Evolutionary conservation across 176 grass and related monocot genomes (phyloP).

Genomic region (Rhynchospora pubera): DNA sequence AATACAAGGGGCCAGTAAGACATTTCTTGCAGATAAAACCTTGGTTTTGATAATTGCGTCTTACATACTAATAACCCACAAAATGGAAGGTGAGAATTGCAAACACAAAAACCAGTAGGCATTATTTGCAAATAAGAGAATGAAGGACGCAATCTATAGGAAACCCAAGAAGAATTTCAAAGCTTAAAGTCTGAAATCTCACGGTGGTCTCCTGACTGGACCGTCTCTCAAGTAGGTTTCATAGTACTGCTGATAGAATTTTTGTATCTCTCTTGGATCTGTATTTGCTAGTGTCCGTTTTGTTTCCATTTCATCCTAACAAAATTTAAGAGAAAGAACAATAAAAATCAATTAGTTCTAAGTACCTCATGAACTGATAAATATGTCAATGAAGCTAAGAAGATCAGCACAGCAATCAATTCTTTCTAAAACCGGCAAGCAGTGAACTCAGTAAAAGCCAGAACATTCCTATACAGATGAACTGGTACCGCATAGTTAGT

Average conservation of each 20-base stretch:
- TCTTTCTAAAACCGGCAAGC: background rate
- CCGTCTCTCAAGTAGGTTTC: slow-evolving; percentile 38
- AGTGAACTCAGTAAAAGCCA: background rate
- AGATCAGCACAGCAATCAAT: background rate
- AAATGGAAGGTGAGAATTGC: background rate
- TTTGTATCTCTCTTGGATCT: slow-evolving; percentile 70
- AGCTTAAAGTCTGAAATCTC: slow-evolving; percentile 26
- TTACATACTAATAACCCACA: background rate
- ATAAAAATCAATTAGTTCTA: background rate
- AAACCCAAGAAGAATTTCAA: background rate
- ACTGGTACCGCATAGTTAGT: too few species aligned
- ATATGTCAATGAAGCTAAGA: background rate
- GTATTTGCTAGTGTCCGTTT: slow-evolving; percentile 14
- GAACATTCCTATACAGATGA: background rate
- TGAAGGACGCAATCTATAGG: background rate
- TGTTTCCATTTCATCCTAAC: slow-evolving; percentile 65
- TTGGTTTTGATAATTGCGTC: background rate
- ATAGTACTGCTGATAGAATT: slow-evolving; percentile 56
- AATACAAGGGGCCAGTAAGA: too few species aligned
- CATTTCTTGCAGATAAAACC: background rate
- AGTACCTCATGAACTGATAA: background rate
- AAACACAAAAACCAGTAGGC: background rate
- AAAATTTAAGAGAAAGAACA: background rate
- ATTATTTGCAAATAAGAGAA: background rate
- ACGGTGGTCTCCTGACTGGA: slow-evolving; percentile 37